Evolutionary conservation across 2,329 filamentous ascomycete species (phyloP), one percentile per base, ranked within the genome.

Genomic region (Bipolaris victoriae): DNA sequence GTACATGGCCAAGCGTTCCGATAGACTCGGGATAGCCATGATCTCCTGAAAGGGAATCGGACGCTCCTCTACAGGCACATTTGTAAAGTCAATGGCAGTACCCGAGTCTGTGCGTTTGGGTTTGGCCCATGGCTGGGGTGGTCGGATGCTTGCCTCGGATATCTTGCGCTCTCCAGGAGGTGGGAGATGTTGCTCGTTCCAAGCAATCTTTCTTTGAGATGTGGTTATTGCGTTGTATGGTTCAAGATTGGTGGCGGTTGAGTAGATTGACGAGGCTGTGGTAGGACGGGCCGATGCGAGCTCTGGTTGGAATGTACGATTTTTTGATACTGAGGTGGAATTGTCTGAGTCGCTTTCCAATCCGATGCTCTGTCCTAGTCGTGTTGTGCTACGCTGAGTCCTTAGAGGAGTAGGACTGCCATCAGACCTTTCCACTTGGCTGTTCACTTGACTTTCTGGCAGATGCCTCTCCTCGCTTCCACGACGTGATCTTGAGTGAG

Each of bases 11-110:
- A 76, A 73, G 5, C 73, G 62, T 37, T 71, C 65, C 24, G 58
- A 58, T 31, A 71, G 64, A 22, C 51, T 71, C 16, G 58, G n/a
- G 2, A 71, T 62, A 2, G 66, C 63, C 22, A 66, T 43, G 29
- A 76, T 76, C 2, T 75, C 67, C 26, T 69, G 63, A 61, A 76
- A 76, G 1, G 66, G 67, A 9, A 72, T 26, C 1, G 72, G 73
- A n/a, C 69, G 56, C 18, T 68, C 50, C 3, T 66, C 39, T 5
- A 41, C 49, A 20, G 64, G 61, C 5, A 69, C 57, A 33, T 67
- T 33, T 13, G 59, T 36, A 7, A 74, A 64, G 3, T 69, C 69
- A 36, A 75, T 68, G 1, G 69, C 72, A 6, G 71, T 74, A 18
- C 69, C 72, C 3, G 72, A 75, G 52, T 74, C 71, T 47, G 66